These are phyloP conservation scores for Linnemannia elongata DNA, from an alignment of 192 early-diverging fungal species.

Conservation along the genomic window DNA sequence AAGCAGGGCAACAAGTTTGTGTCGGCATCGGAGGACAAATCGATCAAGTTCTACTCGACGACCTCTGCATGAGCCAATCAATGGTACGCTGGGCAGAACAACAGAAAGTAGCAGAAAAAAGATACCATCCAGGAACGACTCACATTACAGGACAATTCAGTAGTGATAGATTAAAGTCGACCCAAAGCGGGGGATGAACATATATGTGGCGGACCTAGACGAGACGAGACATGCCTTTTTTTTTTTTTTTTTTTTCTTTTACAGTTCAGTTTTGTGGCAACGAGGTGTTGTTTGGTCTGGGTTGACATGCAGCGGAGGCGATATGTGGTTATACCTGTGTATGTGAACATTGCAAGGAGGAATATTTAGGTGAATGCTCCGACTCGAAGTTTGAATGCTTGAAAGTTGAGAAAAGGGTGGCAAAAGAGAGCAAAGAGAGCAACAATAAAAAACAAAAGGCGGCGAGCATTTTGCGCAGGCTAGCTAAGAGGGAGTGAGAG, in stretches of 20 bases:
- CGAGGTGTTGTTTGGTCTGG: neutral
- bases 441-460: neutral
- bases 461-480: neutral
- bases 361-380: neutral
- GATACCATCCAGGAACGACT: neutral
- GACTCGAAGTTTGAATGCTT: neutral
- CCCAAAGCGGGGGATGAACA: neutral
- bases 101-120: neutral
- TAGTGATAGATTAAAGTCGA: neutral
- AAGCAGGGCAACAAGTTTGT: constrained; percentile 80
- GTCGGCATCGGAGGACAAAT: constrained; percentile 79
- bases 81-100: too few species aligned
- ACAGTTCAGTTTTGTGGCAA: constrained; percentile 1
- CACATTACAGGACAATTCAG: neutral
- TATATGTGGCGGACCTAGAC: too few species aligned
- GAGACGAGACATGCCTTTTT: neutral
- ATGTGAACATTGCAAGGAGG: too few species aligned
- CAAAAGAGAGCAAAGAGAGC: constrained; percentile 8
- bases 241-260: neutral
- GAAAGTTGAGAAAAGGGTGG: neutral
- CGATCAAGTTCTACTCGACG: constrained; percentile 63
- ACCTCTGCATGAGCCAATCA: constrained; percentile 33
- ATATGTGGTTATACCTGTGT: neutral
- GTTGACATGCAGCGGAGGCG: neutral
- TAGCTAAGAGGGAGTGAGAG: neutral